These are phyloP conservation scores for Pyronema domesticum DNA, from an alignment of 495 filamentous ascomycete species.

Conservation along the genomic window DNA sequence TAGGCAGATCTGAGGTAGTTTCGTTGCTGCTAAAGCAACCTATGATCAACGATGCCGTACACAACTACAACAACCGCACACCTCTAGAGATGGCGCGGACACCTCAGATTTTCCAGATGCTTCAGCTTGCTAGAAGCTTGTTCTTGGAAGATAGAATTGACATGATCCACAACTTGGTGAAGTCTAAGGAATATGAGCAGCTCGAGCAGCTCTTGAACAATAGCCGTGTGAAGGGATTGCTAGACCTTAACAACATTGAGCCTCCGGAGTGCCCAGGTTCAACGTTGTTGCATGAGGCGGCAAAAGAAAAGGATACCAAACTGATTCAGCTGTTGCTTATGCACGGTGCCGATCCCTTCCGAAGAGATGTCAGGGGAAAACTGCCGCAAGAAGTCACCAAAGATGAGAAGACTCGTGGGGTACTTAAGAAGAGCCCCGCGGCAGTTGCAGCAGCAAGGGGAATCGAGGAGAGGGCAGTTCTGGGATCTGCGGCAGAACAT, in stretches of 20 bases:
- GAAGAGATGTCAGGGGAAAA: constrained; percentile 84
- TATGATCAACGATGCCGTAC: constrained; percentile 70
- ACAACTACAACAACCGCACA: constrained; percentile 76
- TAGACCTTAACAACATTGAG: constrained; percentile 83
- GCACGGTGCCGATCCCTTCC: constrained; percentile 95
- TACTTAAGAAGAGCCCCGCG: constrained; percentile 85
- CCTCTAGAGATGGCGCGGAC: constrained; percentile 77
- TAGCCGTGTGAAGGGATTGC: constrained; percentile 57
- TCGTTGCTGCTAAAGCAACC: constrained; percentile 59
- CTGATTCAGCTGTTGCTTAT: constrained; percentile 77
- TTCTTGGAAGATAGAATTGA: constrained; percentile 74
- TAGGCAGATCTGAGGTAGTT: constrained; percentile 64
- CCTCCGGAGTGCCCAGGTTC: constrained; percentile 59
- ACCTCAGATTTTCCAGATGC: constrained; percentile 85
- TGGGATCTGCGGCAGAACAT: constrained; percentile 48
- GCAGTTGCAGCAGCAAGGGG: constrained; percentile 86
- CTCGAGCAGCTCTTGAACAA: constrained; percentile 67
- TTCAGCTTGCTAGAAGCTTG: constrained; percentile 77
- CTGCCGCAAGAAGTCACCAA: constrained; percentile 94
- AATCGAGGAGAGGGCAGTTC: constrained; percentile 88
- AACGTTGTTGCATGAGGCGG: constrained; percentile 84
- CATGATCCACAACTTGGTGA: constrained; percentile 61
- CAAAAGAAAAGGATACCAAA: constrained; percentile 62
- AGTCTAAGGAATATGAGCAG: constrained; percentile 50
- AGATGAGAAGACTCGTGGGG: constrained; percentile 68